Conservation (phyloP, 257 asterid species). For the Agastache rugosa region DNA sequence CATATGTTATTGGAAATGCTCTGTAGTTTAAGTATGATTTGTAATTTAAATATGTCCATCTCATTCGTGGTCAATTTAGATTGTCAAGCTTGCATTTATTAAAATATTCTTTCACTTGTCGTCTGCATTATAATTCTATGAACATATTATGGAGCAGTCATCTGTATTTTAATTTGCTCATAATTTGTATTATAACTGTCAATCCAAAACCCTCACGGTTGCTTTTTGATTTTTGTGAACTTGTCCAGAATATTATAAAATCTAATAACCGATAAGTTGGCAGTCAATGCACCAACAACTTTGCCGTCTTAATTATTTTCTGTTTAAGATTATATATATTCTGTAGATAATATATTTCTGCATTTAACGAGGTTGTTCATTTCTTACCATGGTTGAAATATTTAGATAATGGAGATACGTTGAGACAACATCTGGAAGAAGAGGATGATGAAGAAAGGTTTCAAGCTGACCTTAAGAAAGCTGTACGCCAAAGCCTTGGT, state of each 20-base stretch:
- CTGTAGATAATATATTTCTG: background rate
- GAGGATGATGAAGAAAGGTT: constrained; percentile 90
- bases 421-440: constrained; percentile 51
- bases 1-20: background rate
- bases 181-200: background rate
- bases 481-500: constrained; percentile 95
- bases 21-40: background rate
- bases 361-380: constrained; percentile 11
- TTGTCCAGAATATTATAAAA: background rate
- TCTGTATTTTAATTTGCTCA: background rate
- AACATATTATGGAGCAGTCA: background rate
- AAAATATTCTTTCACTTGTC: constrained; percentile 13
- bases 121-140: background rate
- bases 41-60: background rate
- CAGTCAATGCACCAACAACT: constrained; percentile 16
- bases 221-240: background rate
- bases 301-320: background rate
- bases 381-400: constrained; percentile 34
- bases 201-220: background rate
- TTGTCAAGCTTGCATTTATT: background rate
- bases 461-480: constrained; percentile 89
- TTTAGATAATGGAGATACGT: constrained; percentile 60
- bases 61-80: background rate
- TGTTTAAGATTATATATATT: constrained; percentile 12
- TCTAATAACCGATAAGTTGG: constrained; percentile 21